Evolutionary conservation across 2,329 filamentous ascomycete species (phyloP).

Genomic region (Penicillium hesseltinei): DNA sequence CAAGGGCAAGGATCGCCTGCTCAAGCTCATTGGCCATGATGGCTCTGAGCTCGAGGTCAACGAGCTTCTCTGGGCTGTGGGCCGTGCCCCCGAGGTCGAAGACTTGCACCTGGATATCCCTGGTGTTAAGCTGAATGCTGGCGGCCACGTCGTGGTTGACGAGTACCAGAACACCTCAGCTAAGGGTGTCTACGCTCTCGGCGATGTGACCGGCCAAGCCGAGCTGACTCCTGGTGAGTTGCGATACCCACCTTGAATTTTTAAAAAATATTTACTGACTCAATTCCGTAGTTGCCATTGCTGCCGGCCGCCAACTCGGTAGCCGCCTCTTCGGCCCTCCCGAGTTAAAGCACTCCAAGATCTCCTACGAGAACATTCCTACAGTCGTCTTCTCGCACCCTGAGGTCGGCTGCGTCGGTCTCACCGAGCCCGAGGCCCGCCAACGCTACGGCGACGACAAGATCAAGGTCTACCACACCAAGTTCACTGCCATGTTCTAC

Average conservation of each 20-base stretch:
- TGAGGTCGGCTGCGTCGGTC: slow-evolving; percentile 49
- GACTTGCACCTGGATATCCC: slow-evolving; percentile 42
- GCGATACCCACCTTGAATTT: no score
- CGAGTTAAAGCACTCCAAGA: slow-evolving; percentile 44
- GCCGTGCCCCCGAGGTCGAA: slow-evolving; percentile 47
- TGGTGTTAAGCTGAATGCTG: slow-evolving; percentile 42
- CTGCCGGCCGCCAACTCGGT: slow-evolving; percentile 50
- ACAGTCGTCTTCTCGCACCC: slow-evolving; percentile 55
- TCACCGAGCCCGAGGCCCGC: slow-evolving; percentile 51
- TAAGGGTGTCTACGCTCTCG: slow-evolving; percentile 50
- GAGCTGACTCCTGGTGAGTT: slow-evolving; percentile 50
- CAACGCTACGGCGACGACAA: slow-evolving; percentile 50
- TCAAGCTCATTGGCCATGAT: slow-evolving; percentile 46
- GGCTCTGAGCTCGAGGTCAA: slow-evolving; percentile 48
- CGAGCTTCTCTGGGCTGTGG: slow-evolving; percentile 53
- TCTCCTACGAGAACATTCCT: slow-evolving; percentile 52
- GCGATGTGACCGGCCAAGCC: slow-evolving; percentile 52
- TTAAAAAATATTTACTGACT: background rate
- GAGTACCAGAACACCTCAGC: slow-evolving; percentile 52
- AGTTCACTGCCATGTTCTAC: slow-evolving; percentile 52
- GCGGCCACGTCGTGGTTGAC: slow-evolving; percentile 48
- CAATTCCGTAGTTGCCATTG: slow-evolving; percentile 46
- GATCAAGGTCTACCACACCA: slow-evolving; percentile 51
- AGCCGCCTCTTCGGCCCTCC: slow-evolving; percentile 51
- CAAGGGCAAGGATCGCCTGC: slow-evolving; percentile 48